Evolutionary conservation across 2,329 filamentous ascomycete genomes (phyloP), one percentile per base, ranked within the genome.

Genomic region (Exophiala viscosa): DNA sequence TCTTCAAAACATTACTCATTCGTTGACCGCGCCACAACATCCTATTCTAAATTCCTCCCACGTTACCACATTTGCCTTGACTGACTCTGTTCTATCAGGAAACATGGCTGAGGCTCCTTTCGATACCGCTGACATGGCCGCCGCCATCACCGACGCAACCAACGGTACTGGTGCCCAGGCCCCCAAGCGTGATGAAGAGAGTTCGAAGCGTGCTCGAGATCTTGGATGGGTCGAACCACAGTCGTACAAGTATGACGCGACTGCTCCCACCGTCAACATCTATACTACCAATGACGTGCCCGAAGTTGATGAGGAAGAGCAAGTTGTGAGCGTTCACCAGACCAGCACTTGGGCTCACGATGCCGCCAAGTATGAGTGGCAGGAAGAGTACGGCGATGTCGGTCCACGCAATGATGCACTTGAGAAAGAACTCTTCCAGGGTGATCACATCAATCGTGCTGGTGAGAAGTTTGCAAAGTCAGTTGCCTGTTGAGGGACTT

Each of bases 351-450:
- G 76, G 81, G 73, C 76, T 46, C 73, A 74, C 34, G 80, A 80
- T 49, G 85, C 83, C n/a, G 72, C 67, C 0, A 76, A 87, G 39
- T 97, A 97, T 62, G 82, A 91, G 64, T 97, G 88, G 87, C 78
- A 84, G 14, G 90, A 90, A 9, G 89, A 95, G 2, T 88, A 80
- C 61, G 93, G 92, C 2, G 92, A 97, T 36, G 76, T 99, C 48
- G 92, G 86, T 5, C 90, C 90, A 0, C 76, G 75, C 45, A 80
- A 85, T 48, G 74, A 79, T 0, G 80, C 83, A 43, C 80, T 99
- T 0, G 92, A 97, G 73, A 62, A 78, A 6, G 75, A 86, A 62
- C 81, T 99, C 5, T 99, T 95, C 50, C 76, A 80, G 0, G 71
- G 73, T 5, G 75, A 80, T 41, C 69, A 70, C 73, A 70, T 76